Evolutionary conservation across 2,329 filamentous ascomycete species (phyloP), one percentile per base, ranked within the genome.

Genomic region (Phaeosphaeriaceae sp.): DNA sequence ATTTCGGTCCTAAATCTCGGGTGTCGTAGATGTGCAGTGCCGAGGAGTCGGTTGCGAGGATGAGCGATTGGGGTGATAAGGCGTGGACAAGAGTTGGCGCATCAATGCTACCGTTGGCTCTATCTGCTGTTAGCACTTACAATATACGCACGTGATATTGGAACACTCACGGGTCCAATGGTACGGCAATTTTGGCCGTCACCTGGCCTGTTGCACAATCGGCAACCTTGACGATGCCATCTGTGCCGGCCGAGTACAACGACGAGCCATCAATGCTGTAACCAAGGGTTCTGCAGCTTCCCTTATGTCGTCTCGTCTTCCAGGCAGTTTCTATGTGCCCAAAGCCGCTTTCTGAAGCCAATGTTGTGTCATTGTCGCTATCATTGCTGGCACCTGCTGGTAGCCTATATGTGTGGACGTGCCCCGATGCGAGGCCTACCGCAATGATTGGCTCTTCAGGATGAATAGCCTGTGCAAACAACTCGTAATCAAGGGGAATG

Each of bases 251-350:
- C 16, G 79, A 81, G 60, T 80, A 86, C 76, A 81, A 74, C 79
- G 87, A 81, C 58, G 83, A 78, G 13, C 93, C 94, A 70, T 97
- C 92, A 48, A 85, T 74, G 57, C 86, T 87, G 75, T 92, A 97
- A 4, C 82, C 85, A 46, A 97, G 77, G 52, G 85, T 87, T 44
- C 94, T 83, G 70, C 93, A 97, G 80, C 92, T 97, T 11, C 92
- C 93, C 79, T 96, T 96, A 77, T 99, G 94, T 53, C 94, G 83
- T 60, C 87, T 82, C 4, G 94, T 97, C 63, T 85, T 84, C 94
- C 94, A 99, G 51, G 87, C 78, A 0, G 87, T 90, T 61, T 92
- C 89, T 55, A 97, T 89, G 47, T 87, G 84, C 35, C 87, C 88
- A 55, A 83, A 88, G 9, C 90, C 91, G 63, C 79, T 81, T 61